Conservation (phyloP, 2,329 filamentous ascomycete genomes). For the Fusarium goolgardi region DNA sequence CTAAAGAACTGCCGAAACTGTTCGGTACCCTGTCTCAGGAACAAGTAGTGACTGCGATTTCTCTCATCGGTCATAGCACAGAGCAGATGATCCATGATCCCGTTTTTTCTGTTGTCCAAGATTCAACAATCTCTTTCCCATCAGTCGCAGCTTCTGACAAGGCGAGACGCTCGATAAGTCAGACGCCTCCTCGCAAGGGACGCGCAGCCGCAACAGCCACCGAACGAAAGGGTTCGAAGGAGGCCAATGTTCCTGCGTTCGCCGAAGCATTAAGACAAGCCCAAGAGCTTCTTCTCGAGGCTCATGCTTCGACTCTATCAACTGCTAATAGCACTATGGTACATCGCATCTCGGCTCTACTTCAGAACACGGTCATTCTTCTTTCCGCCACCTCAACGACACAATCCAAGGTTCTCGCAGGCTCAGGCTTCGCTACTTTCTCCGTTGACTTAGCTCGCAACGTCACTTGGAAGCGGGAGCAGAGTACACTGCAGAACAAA, state of each 20-base stretch:
- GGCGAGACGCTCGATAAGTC: conserved; percentile 50
- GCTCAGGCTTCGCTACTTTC: conserved; percentile 70
- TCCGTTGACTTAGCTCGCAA: conserved; percentile 77
- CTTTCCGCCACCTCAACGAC: conserved; percentile 69
- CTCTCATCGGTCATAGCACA: conserved; percentile 75
- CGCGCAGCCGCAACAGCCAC: conserved; percentile 34
- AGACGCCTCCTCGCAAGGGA: conserved; percentile 53
- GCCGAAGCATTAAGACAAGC: conserved; percentile 71
- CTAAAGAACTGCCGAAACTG: conserved; percentile 58
- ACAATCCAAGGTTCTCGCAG: conserved; percentile 58
- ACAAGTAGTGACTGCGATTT: conserved; percentile 73
- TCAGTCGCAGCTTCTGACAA: conserved; percentile 66
- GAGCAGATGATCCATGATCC: conserved; percentile 81
- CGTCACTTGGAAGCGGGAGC: conserved; percentile 74
- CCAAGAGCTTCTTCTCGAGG: conserved; percentile 72
- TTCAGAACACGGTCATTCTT: conserved; percentile 74
- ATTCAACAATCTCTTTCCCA: conserved; percentile 91
- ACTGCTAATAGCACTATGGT: conserved; percentile 69
- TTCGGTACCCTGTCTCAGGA: conserved; percentile 58
- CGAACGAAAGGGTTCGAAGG: conserved; percentile 49
- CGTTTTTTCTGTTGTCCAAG: conserved; percentile 88
- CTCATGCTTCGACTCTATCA: conserved; percentile 67
- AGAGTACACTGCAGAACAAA: conserved; percentile 63
- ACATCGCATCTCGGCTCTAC: conserved; percentile 70
- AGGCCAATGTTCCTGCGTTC: conserved; percentile 57